These are phyloP conservation scores for Ramalina peruviana DNA, from an alignment of 495 filamentous ascomycete genomes.

Conservation along the genomic window DNA sequence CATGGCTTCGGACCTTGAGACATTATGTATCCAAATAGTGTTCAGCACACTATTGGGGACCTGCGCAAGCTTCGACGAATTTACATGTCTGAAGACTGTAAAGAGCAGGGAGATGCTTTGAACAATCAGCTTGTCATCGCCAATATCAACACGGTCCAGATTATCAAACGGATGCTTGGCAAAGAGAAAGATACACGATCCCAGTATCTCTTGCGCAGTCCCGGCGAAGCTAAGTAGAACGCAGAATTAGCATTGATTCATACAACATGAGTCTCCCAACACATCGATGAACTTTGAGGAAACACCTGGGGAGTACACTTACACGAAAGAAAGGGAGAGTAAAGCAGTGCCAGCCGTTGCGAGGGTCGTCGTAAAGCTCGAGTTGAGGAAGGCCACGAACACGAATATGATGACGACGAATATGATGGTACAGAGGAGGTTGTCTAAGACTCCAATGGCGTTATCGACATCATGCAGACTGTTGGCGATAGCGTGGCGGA, in stretches of 20 bases:
- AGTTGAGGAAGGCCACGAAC: conserved; percentile 81
- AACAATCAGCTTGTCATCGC: conserved; percentile 57
- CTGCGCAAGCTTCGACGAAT: conserved; percentile 71
- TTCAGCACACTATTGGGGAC: conserved; percentile 87
- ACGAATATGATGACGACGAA: conserved; percentile 71
- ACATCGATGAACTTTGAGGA: no score
- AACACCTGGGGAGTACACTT: no score
- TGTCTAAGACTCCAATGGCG: conserved; percentile 80
- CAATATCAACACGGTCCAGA: conserved; percentile 82
- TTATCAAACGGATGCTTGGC: conserved; percentile 94
- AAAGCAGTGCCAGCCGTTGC: conserved; percentile 91
- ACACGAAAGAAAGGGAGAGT: conserved; percentile 80
- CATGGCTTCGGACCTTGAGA: conserved; percentile 82
- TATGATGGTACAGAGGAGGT: conserved; percentile 63
- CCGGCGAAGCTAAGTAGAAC: conserved; percentile 43
- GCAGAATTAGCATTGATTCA: no score
- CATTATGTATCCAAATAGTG: conserved; percentile 83
- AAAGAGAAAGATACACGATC: conserved; percentile 94
- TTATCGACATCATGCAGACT: conserved; percentile 97
- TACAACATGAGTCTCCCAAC: no score
- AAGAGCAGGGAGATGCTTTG: conserved; percentile 91
- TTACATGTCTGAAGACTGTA: conserved; percentile 78
- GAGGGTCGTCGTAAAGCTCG: conserved; percentile 70
- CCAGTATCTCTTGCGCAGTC: conserved; percentile 85
- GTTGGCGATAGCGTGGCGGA: conserved; percentile 69